phyloP scores from a whole-genome alignment of 2,329 filamentous ascomycete genomes.

The Sporothrix sp. region DNA sequence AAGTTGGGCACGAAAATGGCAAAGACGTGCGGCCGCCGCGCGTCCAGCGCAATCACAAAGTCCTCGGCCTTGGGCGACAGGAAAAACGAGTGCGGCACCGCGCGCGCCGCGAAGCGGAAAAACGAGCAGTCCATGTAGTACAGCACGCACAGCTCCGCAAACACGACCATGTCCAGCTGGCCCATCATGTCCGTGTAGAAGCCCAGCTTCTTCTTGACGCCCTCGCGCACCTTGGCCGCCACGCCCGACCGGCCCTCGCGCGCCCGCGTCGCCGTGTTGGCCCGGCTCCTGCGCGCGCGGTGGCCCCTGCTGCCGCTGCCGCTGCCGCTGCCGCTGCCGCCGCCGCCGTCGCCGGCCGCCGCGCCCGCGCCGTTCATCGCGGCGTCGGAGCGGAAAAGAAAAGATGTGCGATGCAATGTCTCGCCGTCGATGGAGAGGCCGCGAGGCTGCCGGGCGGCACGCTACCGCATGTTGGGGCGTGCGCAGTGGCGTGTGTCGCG shows the following conservation, averaged over 20 bases:
- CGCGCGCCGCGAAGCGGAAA: conserved; percentile 50
- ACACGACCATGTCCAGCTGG: conserved; percentile 53
- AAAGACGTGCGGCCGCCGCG: conserved; percentile 46
- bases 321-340: neutral
- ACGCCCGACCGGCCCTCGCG: conserved; percentile 12
- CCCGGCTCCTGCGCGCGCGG: conserved; percentile 5
- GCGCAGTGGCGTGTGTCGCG: neutral
- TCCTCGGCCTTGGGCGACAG: conserved; percentile 52
- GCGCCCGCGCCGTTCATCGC: conserved; percentile 9
- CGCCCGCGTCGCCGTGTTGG: neutral
- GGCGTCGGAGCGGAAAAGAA: neutral
- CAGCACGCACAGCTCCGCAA: conserved; percentile 53
- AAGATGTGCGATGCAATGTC: neutral
- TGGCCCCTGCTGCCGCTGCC: conserved; percentile 4
- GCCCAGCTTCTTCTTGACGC: conserved; percentile 45
- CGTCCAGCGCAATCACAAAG: conserved; percentile 45
- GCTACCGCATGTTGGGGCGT: conserved; percentile 13
- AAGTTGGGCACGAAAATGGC: conserved; percentile 49
- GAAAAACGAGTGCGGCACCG: conserved; percentile 51
- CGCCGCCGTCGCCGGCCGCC: conserved; percentile 3
- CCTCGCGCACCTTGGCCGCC: conserved; percentile 23
- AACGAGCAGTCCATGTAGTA: conserved; percentile 68
- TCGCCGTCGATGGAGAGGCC: neutral
- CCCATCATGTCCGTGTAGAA: conserved; percentile 52
- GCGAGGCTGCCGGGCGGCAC: conserved; percentile 6